A percentile compares a stretch with the other conserved stretches of the same genome.
Evolutionary conservation across 345 rosid genomes (phyloP).

Genomic region (Syzygium jambos): DNA sequence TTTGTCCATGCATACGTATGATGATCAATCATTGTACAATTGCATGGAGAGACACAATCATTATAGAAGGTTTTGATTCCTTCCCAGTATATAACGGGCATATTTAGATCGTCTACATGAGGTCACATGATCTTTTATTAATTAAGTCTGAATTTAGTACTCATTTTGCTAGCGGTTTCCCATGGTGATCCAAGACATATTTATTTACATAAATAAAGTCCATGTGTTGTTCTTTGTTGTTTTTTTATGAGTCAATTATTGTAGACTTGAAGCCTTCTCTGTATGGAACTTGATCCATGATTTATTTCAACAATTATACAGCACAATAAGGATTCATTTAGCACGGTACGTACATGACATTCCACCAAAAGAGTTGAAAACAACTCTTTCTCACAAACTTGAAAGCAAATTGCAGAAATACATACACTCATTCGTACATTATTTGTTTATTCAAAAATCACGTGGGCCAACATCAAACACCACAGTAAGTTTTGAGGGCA

Average conservation of each 20-base stretch:
- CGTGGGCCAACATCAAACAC: conserved; percentile 8
- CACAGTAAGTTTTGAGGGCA: conserved; percentile 43
- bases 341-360: background rate
- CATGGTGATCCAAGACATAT: background rate
- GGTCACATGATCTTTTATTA: background rate
- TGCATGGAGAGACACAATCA: background rate
- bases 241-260: background rate
- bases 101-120: background rate
- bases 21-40: background rate
- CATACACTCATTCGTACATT: background rate
- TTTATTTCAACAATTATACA: background rate
- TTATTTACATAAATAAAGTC: background rate
- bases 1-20: background rate
- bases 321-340: background rate
- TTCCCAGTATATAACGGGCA: background rate
- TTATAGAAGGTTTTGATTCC: background rate
- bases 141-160: background rate
- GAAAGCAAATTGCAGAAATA: background rate
- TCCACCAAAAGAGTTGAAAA: background rate
- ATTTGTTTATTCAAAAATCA: background rate
- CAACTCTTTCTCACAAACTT: background rate
- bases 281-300: background rate
- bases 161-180: background rate
- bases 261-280: background rate
- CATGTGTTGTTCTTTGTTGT: background rate